These are phyloP conservation scores for Penium margaritaceum DNA, from an alignment of 139 green algal genomes.

Conservation along the genomic window DNA sequence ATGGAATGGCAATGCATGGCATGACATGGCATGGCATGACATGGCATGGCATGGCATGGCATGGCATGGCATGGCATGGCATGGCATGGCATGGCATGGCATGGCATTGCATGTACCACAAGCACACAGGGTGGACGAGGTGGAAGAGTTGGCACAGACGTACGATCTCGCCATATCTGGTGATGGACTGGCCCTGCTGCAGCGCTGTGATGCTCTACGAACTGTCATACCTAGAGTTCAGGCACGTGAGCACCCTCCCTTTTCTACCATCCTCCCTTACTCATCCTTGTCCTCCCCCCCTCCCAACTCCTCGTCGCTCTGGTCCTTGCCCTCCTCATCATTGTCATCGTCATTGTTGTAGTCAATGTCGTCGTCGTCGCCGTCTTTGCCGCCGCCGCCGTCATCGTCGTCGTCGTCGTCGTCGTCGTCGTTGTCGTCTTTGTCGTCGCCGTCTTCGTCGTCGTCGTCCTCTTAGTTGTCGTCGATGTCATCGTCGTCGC, in stretches of 20 bases:
- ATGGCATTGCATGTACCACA: not conserved
- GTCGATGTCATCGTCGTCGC: no score
- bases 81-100: not conserved
- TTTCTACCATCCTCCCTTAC: no score
- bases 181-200: slow-evolving; percentile 67
- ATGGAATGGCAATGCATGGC: no score
- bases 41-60: not conserved
- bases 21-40: no score
- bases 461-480: no score
- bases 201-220: slow-evolving; percentile 46
- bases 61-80: not conserved
- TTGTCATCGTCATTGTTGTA: not conserved
- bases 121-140: slow-evolving; percentile 5
- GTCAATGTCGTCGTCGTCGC: not conserved
- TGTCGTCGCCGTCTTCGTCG: no score
- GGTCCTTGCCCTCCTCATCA: not conserved
- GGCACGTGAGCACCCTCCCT: no score
- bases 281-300: slow-evolving; percentile 1
- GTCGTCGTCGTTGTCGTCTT: no score
- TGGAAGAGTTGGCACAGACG: slow-evolving; percentile 61
- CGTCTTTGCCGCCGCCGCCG: not conserved
- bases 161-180: slow-evolving; percentile 85
- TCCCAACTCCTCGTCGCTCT: not conserved
- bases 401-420: no score
- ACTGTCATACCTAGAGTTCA: slow-evolving; percentile 33